Percentiles rank a stretch among this genome's conserved stretches.
These are phyloP conservation scores for Primulina tabacum DNA, from an alignment of 257 asterid species.

Conservation along the genomic window DNA sequence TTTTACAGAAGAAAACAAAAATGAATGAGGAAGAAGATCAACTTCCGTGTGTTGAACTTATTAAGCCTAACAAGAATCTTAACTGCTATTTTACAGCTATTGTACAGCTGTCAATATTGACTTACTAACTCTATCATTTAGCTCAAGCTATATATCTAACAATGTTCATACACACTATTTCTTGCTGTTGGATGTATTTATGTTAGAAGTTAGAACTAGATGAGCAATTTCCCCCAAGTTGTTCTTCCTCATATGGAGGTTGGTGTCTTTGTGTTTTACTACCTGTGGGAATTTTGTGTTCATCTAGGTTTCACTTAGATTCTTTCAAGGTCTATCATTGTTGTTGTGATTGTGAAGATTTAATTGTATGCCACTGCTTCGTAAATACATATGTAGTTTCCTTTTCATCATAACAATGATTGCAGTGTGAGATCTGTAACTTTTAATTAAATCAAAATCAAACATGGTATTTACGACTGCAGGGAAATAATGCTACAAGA, in stretches of 20 bases:
- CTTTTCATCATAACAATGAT: not conserved
- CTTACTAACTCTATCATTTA: too few relatives aligned
- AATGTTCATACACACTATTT: not conserved
- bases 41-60: too few relatives aligned
- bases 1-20: too few relatives aligned
- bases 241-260: not conserved
- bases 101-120: too few relatives aligned
- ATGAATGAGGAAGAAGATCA: too few relatives aligned
- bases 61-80: too few relatives aligned
- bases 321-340: not conserved
- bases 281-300: not conserved
- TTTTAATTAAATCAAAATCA: not conserved
- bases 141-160: too few relatives aligned
- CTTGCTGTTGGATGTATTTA: not conserved
- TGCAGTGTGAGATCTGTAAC: not conserved
- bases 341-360: not conserved
- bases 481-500: not conserved
- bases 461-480: not conserved
- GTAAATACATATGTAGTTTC: not conserved
- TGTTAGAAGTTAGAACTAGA: not conserved
- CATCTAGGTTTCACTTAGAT: not conserved
- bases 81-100: too few relatives aligned
- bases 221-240: slow-evolving; percentile 8
- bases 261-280: not conserved
- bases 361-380: not conserved